Conservation (phyloP, 2,329 filamentous ascomycete species). For the Trichophyton equinum region DNA sequence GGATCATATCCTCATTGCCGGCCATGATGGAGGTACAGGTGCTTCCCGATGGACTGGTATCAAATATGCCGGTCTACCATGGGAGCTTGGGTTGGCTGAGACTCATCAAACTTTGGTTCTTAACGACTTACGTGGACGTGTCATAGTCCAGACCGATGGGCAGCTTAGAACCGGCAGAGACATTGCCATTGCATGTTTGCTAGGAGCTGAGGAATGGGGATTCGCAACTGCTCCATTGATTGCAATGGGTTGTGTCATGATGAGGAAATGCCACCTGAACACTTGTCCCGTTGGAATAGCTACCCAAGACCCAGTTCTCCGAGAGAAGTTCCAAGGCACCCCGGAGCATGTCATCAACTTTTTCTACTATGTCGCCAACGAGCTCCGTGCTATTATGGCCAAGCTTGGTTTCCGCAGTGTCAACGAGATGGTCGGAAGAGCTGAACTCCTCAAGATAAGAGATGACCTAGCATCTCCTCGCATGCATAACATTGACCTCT, state of each 20-base stretch:
- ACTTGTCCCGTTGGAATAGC: constrained; percentile 89
- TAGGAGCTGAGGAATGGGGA: constrained; percentile 96
- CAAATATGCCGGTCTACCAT: constrained; percentile 93
- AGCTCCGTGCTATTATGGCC: constrained; percentile 93
- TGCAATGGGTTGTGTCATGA: constrained; percentile 93
- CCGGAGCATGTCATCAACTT: constrained; percentile 98
- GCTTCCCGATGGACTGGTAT: constrained; percentile 97
- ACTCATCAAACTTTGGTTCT: constrained; percentile 93
- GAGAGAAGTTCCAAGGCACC: constrained; percentile 85
- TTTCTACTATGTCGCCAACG: constrained; percentile 95
- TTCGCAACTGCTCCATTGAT: constrained; percentile 92
- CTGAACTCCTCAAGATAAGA: constrained; percentile 71
- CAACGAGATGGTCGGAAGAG: constrained; percentile 95
- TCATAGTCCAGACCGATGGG: constrained; percentile 91
- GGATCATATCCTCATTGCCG: constrained; percentile 91
- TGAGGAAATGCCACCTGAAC: constrained; percentile 66
- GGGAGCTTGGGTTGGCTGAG: constrained; percentile 92
- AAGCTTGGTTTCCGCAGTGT: constrained; percentile 87
- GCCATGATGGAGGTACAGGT: constrained; percentile 92
- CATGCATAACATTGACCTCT: constrained; percentile 86
- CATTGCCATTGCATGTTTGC: constrained; percentile 83
- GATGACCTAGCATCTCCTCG: constrained; percentile 81
- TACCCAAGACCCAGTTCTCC: constrained; percentile 84
- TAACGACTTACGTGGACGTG: constrained; percentile 89
- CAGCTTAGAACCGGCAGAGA: constrained; percentile 87